These are phyloP conservation scores for Rosa multiflora DNA, from an alignment of 306 rosid genomes.

Conservation along the genomic window DNA sequence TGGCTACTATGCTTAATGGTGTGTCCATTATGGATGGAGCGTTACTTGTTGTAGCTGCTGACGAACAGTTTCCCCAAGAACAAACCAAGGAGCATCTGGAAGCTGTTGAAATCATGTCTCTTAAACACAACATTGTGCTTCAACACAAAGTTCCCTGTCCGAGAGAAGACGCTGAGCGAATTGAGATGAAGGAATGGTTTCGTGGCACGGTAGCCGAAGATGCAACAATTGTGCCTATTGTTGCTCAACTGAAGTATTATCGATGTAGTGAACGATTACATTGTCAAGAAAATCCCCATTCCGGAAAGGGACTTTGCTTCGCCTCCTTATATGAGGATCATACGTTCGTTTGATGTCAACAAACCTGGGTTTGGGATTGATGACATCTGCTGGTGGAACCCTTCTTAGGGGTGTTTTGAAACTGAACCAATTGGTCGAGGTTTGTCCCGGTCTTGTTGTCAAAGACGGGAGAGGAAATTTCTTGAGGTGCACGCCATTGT, in stretches of 20 bases:
- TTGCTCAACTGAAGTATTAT: slow-evolving; percentile 84
- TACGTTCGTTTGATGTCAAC: slow-evolving; percentile 88
- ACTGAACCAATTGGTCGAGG: slow-evolving; percentile 82
- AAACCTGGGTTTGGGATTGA: slow-evolving; percentile 88
- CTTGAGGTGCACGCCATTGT: slow-evolving; percentile 71
- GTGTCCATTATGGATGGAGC: too few species aligned
- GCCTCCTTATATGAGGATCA: slow-evolving; percentile 88
- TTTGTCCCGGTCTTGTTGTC: slow-evolving; percentile 87
- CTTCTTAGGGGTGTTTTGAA: slow-evolving; percentile 85
- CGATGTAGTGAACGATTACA: slow-evolving; percentile 84
- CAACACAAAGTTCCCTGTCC: too few species aligned
- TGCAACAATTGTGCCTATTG: slow-evolving; percentile 85
- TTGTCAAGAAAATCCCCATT: slow-evolving; percentile 78
- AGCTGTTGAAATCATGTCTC: too few species aligned
- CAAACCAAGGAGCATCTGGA: too few species aligned
- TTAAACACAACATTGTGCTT: too few species aligned
- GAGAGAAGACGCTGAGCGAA: too few species aligned
- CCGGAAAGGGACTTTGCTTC: slow-evolving; percentile 80
- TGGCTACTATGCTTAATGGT: too few species aligned
- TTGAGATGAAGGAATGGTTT: slow-evolving; percentile 55
- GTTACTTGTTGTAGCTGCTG: too few species aligned
- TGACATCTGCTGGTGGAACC: slow-evolving; percentile 91
- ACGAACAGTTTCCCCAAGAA: too few species aligned
- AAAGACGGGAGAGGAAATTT: slow-evolving; percentile 81
- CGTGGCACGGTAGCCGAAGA: slow-evolving; percentile 88